Base-by-base conservation (phyloP, 2,329 filamentous ascomycete species). In the Alternaria angustiovoidea region DNA sequence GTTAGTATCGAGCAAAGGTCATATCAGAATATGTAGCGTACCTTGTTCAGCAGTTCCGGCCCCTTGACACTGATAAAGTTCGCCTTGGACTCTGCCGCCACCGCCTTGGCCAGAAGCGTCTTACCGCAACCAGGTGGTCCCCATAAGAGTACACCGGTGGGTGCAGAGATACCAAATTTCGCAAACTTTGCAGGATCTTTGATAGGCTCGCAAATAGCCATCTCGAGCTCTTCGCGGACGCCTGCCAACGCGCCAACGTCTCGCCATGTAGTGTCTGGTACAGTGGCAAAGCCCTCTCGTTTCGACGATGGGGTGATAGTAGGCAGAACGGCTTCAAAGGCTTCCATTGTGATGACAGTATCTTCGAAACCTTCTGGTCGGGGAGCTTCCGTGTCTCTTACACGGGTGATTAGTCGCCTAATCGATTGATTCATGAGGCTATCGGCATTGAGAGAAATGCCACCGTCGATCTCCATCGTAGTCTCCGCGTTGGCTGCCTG, bases 61-160 rank as follows among this genome's bases (percentile, higher is more conserved):
- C 95, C 95, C 79, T 97, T 97, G 80, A 99, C 93, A 53, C 93
- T 93, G 79, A 99, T 99, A 82, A 99, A 99, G 79, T 97, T 98
- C 48, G 95, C 95, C 77, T 94, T 93, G 7, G 91, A 94, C 76
- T 97, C 93, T 77, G 96, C 96, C 56, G 95, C 95, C 5, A 97
- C 93, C 4, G 95, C 95, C 80, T 98, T 97, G 18, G 95, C 95
- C 2, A 99, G 88, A 2, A 99, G 86, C 0, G 95, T 99, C 79
- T 99, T 99, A 70, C 95, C 95, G 78, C 95, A 99, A 7, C 95
- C 95, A 0, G 95, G 95, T 1, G 95, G 95, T 0, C 95, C 95
- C 93, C 94, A 99, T 55, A 99, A 91, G 0, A 99, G 85, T 3
- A 97, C 93, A 16, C 95, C 95, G 0, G 92, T 91, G 0, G 93